These are phyloP conservation scores for Penicillium paradoxum DNA, from an alignment of 495 filamentous ascomycete genomes.

Conservation along the genomic window DNA sequence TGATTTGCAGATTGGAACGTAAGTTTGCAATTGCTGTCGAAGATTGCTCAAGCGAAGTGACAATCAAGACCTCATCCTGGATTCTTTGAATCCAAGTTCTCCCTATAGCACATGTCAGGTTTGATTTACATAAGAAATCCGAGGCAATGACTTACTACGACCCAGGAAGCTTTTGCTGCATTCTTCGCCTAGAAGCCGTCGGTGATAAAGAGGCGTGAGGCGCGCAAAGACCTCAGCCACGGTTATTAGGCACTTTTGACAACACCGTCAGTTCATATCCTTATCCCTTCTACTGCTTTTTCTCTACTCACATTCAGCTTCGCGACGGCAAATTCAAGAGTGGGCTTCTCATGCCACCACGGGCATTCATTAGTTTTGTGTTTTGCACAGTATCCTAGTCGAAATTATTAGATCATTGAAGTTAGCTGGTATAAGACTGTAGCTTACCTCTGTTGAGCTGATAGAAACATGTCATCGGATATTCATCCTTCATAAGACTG, in stretches of 20 bases:
- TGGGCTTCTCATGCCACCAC: constrained; percentile 1
- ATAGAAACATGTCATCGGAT: neutral
- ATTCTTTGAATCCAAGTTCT: constrained; percentile 19
- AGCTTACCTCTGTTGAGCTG: neutral
- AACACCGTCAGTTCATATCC: neutral
- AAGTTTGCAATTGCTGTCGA: constrained; percentile 1
- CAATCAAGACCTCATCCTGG: constrained; percentile 11
- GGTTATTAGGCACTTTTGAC: constrained; percentile 1
- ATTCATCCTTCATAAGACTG: neutral
- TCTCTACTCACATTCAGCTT: neutral
- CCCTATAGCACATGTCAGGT: neutral
- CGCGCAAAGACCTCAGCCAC: constrained; percentile 11
- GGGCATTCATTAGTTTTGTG: neutral
- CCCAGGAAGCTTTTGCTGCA: neutral
- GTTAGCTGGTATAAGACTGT: neutral
- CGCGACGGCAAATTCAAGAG: neutral
- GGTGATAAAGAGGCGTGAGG: constrained; percentile 10
- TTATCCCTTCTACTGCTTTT: too few species aligned
- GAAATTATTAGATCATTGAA: neutral
- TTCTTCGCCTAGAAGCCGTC: neutral
- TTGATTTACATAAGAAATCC: neutral
- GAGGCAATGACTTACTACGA: constrained; percentile 3
- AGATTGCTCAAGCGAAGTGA: constrained; percentile 18
- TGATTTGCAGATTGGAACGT: neutral
- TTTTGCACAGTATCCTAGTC: constrained; percentile 1